Conservation (phyloP, 78 protist species). For the Cavenderia fasciculata region DNA sequence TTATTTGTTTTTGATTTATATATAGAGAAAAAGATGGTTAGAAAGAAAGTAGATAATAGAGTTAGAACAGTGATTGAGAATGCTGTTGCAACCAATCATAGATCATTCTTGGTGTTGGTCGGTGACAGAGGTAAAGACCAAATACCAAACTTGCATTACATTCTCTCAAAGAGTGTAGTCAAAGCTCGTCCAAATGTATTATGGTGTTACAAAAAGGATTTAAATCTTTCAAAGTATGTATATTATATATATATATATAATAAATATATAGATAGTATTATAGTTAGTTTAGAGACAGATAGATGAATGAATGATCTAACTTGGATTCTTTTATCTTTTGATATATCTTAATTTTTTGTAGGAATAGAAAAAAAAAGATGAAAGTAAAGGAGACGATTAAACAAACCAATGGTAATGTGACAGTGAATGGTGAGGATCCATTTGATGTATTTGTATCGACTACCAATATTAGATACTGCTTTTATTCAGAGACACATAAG, state of each 20-base stretch:
- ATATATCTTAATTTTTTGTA: not conserved
- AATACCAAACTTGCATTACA: conserved; percentile 95
- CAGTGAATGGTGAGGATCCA: conserved; percentile 85
- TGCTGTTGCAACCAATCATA: conserved; percentile 86
- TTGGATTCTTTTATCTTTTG: not conserved
- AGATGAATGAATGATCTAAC: too few species aligned
- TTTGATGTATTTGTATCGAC: conserved; percentile 97
- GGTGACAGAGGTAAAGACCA: conserved; percentile 96
- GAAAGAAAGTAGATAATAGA: conserved; percentile 94
- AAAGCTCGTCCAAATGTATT: conserved; percentile 94
- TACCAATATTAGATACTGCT: conserved; percentile 91
- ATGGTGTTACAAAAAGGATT: conserved; percentile 99
- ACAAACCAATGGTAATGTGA: conserved; percentile 43
- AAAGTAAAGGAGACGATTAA: conserved; percentile 44
- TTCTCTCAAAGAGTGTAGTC: conserved; percentile 91
- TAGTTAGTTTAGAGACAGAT: too few species aligned
- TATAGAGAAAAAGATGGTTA: conserved; percentile 43
- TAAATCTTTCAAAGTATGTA: conserved; percentile 85
- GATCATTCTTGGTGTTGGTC: conserved; percentile 95
- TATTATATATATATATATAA: not conserved
- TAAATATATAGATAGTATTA: too few species aligned
- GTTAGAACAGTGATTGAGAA: conserved; percentile 93
- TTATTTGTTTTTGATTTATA: not conserved
- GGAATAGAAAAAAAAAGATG: conserved; percentile 62
- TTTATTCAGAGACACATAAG: conserved; percentile 98